Conservation (phyloP, 352 stramenopile species). For the Phytopythium chamaehyphon region DNA sequence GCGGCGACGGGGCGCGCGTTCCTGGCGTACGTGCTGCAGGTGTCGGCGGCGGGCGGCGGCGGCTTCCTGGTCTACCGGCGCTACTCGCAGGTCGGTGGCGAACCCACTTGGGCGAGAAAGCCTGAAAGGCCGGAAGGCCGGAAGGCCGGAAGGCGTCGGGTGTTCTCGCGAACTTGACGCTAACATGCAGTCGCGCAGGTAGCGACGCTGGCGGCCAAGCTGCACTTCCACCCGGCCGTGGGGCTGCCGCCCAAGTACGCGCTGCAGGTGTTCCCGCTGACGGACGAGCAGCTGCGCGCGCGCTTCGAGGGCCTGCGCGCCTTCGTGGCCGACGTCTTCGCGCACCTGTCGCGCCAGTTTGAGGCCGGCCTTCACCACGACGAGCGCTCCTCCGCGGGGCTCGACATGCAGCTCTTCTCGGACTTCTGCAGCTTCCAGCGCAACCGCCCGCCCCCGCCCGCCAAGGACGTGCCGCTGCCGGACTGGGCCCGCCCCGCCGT, state of each 20-base stretch:
- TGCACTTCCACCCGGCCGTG: slow-evolving; percentile 68
- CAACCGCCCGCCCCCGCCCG: slow-evolving; percentile 53
- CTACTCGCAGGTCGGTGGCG: no score
- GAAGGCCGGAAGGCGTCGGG: no score
- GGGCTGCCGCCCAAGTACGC: slow-evolving; percentile 77
- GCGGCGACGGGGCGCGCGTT: slow-evolving; percentile 39
- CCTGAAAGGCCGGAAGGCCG: no score
- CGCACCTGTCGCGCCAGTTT: slow-evolving; percentile 36
- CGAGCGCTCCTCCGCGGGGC: slow-evolving; percentile 39
- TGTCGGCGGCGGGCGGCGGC: slow-evolving; percentile 27
- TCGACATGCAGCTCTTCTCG: slow-evolving; percentile 84
- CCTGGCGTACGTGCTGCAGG: slow-evolving; percentile 73
- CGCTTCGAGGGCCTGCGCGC: slow-evolving; percentile 61
- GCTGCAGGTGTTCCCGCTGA: slow-evolving; percentile 72
- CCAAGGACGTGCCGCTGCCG: slow-evolving; percentile 30
- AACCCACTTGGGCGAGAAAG: no score
- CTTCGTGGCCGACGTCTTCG: slow-evolving; percentile 53
- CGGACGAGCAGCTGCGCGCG: slow-evolving; percentile 52
- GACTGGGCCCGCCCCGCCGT: slow-evolving; percentile 52
- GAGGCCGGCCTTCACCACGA: slow-evolving; percentile 62
- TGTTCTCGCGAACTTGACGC: no score
- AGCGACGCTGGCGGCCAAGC: slow-evolving; percentile 43
- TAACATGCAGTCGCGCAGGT: no score
- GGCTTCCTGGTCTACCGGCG: slow-evolving; percentile 76
- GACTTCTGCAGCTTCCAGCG: slow-evolving; percentile 68